Evolutionary conservation across 1,139 yeast genomes (phyloP).

Genomic region (Diutina scorzettiae): DNA sequence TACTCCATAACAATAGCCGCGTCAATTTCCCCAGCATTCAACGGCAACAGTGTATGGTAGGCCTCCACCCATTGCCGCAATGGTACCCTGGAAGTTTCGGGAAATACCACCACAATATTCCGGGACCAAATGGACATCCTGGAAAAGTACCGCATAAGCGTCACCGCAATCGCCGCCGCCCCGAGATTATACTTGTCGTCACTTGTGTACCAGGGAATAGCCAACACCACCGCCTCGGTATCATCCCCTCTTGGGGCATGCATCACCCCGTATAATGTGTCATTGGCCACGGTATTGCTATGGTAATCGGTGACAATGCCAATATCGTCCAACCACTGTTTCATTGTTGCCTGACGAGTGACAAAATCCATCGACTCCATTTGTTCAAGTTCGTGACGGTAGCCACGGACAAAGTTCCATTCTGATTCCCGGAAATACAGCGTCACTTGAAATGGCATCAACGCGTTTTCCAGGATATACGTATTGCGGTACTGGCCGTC

Average conservation of each 20-base stretch:
- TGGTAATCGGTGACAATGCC: slow-evolving; percentile 59
- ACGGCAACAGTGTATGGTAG: slow-evolving; percentile 73
- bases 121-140: slow-evolving; percentile 94
- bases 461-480: slow-evolving; percentile 89
- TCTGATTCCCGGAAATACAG: slow-evolving; percentile 90
- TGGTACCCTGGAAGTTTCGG: slow-evolving; percentile 58
- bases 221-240: slow-evolving; percentile 87
- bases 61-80: slow-evolving; percentile 89
- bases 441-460: slow-evolving; percentile 93
- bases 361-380: slow-evolving; percentile 26
- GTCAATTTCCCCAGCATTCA: slow-evolving; percentile 92
- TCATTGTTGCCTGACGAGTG: slow-evolving; percentile 30
- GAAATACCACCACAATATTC: slow-evolving; percentile 77
- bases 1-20: slow-evolving; percentile 83
- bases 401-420: slow-evolving; percentile 87
- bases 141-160: slow-evolving; percentile 68
- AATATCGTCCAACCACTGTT: slow-evolving; percentile 52
- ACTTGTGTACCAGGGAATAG: slow-evolving; percentile 69
- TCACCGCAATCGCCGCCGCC: slow-evolving; percentile 62
- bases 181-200: slow-evolving; percentile 61
- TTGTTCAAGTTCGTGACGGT: slow-evolving; percentile 37
- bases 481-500: slow-evolving; percentile 77
- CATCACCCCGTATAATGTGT: slow-evolving; percentile 53
- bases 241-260: slow-evolving; percentile 96
- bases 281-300: slow-evolving; percentile 10